These are phyloP conservation scores for Neofusicoccum umdonicola DNA, from an alignment of 2,329 filamentous ascomycete species.

Conservation along the genomic window DNA sequence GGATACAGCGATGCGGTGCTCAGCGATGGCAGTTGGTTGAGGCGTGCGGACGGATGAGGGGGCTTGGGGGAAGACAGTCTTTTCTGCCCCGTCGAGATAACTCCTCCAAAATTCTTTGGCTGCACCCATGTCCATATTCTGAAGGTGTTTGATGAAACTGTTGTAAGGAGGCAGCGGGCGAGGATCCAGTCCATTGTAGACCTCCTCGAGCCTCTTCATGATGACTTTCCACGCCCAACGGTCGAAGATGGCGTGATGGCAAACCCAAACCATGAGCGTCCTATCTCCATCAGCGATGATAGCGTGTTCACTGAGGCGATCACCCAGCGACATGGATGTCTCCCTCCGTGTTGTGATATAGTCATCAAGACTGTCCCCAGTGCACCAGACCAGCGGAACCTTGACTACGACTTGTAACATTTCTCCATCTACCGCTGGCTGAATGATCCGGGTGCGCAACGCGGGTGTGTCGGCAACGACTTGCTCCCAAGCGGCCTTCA, in stretches of 20 bases:
- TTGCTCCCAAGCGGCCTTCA: conserved; percentile 33
- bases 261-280: background rate
- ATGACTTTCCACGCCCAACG: background rate
- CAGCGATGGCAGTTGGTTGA: too few relatives aligned
- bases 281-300: conserved; percentile 19
- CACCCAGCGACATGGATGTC: background rate
- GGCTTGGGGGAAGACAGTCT: too few relatives aligned
- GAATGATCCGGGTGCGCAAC: conserved; percentile 37
- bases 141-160: background rate
- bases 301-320: conserved; percentile 22
- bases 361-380: background rate
- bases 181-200: background rate
- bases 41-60: too few relatives aligned
- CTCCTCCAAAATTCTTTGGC: background rate
- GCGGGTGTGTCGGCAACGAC: conserved; percentile 34
- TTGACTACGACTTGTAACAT: conserved; percentile 31
- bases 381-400: conserved; percentile 12
- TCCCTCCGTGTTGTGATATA: conserved; percentile 28
- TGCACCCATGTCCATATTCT: background rate
- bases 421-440: conserved; percentile 30
- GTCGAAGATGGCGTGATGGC: conserved; percentile 17
- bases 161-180: background rate
- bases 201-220: background rate
- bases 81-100: background rate
- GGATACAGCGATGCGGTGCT: too few relatives aligned